Evolutionary conservation across 768 basidiomycete genomes (phyloP).

Genomic region (Termitomyces sp.): DNA sequence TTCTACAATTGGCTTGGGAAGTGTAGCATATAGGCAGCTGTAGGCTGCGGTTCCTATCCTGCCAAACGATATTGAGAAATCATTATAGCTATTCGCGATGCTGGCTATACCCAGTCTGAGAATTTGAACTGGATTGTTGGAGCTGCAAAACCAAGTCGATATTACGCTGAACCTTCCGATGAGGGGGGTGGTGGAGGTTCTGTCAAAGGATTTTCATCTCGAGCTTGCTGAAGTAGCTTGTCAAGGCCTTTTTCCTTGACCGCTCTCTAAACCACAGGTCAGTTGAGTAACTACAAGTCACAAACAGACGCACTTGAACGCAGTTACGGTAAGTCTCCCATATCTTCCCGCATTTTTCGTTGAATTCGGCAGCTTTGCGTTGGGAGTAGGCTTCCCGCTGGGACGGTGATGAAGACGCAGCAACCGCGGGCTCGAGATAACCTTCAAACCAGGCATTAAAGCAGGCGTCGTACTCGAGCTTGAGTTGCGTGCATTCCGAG

Average conservation of each 20-base stretch:
- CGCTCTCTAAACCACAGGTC: conserved; percentile 49
- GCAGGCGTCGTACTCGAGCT: conserved; percentile 87
- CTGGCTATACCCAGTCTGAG: background rate
- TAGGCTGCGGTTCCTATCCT: background rate
- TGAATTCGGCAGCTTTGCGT: conserved; percentile 83
- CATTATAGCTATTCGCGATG: background rate
- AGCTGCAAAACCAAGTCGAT: background rate
- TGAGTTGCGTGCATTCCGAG: conserved; percentile 82
- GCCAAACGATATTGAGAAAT: background rate
- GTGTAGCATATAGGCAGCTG: too few species aligned
- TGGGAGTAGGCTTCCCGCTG: conserved; percentile 59
- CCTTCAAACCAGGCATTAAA: conserved; percentile 99
- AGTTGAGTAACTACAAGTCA: background rate
- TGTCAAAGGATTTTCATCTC: conserved; percentile 71
- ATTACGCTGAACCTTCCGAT: conserved; percentile 5
- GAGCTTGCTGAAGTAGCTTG: conserved; percentile 70
- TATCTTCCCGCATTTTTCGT: conserved; percentile 75
- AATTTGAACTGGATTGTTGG: background rate
- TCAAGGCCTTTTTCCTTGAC: conserved; percentile 75
- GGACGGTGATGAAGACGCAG: conserved; percentile 30
- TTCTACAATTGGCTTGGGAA: too few species aligned
- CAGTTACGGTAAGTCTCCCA: conserved; percentile 81
- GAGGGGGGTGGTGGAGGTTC: conserved; percentile 45
- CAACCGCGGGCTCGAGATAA: conserved; percentile 80
- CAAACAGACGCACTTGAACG: conserved; percentile 60